phyloP scores from a whole-genome alignment of 176 grass and related monocot genomes.

The Oropetium thomaeum region DNA sequence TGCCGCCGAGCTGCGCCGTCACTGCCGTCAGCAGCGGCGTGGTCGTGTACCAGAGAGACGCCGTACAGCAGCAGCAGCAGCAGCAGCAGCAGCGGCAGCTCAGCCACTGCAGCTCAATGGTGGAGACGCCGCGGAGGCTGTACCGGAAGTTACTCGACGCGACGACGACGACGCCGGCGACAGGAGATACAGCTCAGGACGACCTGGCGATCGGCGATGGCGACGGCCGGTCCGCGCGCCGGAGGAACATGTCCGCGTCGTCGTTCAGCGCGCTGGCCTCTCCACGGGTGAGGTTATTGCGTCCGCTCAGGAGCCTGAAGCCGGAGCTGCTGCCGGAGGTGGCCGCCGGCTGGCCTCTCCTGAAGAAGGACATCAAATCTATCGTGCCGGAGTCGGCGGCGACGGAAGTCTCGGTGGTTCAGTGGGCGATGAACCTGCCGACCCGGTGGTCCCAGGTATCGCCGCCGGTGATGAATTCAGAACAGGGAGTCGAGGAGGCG shows the following conservation, averaged over 20 bases:
- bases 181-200: slow-evolving; percentile 11
- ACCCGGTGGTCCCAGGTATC: slow-evolving; percentile 33
- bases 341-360: slow-evolving; percentile 62
- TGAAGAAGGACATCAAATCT: slow-evolving; percentile 28
- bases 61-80: background rate
- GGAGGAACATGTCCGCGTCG: slow-evolving; percentile 23
- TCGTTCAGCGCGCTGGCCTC: slow-evolving; percentile 21
- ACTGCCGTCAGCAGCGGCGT: slow-evolving; percentile 64
- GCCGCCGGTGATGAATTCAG: background rate
- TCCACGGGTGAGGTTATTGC: background rate
- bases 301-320: background rate
- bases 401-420: slow-evolving; percentile 58
- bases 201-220: slow-evolving; percentile 17
- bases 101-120: slow-evolving; percentile 26
- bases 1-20: slow-evolving; percentile 60
- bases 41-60: slow-evolving; percentile 53
- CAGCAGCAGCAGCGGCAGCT: slow-evolving; percentile 1
- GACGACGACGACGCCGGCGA: background rate
- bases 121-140: slow-evolving; percentile 43
- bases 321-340: slow-evolving; percentile 25
- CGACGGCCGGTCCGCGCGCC: background rate
- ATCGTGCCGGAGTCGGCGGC: background rate
- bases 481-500: background rate
- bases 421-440: slow-evolving; percentile 91
- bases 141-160: slow-evolving; percentile 42